Evolutionary conservation across 331 rosid species (phyloP).

Genomic region (Stylosanthes scabra): DNA sequence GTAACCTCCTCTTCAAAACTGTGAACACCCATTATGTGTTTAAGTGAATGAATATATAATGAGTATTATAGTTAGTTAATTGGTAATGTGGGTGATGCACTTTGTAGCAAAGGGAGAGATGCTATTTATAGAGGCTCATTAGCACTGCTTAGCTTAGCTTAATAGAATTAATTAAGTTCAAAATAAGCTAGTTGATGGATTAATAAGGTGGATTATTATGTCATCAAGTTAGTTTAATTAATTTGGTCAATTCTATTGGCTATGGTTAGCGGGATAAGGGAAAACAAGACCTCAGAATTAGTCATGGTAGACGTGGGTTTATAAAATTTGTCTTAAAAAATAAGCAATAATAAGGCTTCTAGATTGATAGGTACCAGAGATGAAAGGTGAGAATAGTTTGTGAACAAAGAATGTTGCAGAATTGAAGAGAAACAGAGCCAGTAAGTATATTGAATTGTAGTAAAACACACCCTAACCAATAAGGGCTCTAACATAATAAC

Average conservation of each 20-base stretch:
- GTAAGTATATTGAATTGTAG: no score
- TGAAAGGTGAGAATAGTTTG: no score
- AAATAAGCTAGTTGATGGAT: not conserved
- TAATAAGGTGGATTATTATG: not conserved
- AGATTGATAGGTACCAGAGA: no score
- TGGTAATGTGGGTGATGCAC: constrained; percentile 13
- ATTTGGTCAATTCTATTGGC: not conserved
- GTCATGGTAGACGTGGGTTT: constrained; percentile 2
- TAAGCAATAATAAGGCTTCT: no score
- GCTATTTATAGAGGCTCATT: constrained; percentile 31
- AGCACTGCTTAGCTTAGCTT: not conserved
- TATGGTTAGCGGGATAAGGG: not conserved
- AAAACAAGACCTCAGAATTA: not conserved
- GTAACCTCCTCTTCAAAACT: constrained; percentile 2
- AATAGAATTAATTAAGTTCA: not conserved
- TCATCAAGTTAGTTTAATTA: not conserved
- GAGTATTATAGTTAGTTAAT: not conserved
- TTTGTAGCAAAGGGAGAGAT: not conserved
- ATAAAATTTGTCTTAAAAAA: no score
- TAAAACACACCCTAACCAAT: no score
- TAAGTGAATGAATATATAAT: not conserved
- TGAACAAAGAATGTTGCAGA: no score
- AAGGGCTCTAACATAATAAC: no score
- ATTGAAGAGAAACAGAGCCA: no score
- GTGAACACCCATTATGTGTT: constrained; percentile 38